Evolutionary conservation across 164 flowering plant species (phyloP).

Genomic region (Macadamia tetraphylla): DNA sequence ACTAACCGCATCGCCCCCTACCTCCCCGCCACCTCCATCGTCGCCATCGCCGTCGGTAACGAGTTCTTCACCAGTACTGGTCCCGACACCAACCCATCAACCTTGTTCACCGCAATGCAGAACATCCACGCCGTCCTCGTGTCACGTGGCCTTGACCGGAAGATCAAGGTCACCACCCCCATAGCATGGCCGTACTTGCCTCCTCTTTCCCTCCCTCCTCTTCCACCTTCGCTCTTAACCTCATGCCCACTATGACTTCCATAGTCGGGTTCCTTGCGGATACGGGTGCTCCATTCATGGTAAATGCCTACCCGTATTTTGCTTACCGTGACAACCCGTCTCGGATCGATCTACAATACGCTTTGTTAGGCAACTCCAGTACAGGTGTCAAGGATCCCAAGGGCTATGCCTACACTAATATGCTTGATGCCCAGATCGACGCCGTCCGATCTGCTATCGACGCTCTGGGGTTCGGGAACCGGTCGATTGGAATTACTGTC

Average conservation of each 20-base stretch:
- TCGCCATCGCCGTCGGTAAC: constrained; percentile 53
- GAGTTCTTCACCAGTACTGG: constrained; percentile 39
- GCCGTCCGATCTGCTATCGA: constrained; percentile 49
- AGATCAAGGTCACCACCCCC: constrained; percentile 59
- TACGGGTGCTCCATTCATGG: constrained; percentile 55
- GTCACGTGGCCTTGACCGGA: constrained; percentile 38
- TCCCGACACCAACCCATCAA: constrained; percentile 16
- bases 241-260: constrained; percentile 31
- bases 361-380: constrained; percentile 32
- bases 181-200: constrained; percentile 53
- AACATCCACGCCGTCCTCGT: constrained; percentile 40
- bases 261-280: constrained; percentile 40
- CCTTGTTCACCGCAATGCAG: constrained; percentile 50
- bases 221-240: constrained; percentile 33
- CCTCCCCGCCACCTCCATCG: constrained; percentile 56
- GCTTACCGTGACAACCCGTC: constrained; percentile 53
- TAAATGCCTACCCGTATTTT: constrained; percentile 70
- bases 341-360: constrained; percentile 38
- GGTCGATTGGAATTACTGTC: constrained; percentile 29
- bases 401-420: constrained; percentile 45
- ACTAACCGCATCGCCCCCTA: constrained; percentile 42
- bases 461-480: constrained; percentile 40
- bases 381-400: constrained; percentile 40
- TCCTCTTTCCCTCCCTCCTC: constrained; percentile 64
- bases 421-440: constrained; percentile 71